Base-by-base conservation (phyloP, 2,329 filamentous ascomycete genomes). In the Phialophora tarda region DNA sequence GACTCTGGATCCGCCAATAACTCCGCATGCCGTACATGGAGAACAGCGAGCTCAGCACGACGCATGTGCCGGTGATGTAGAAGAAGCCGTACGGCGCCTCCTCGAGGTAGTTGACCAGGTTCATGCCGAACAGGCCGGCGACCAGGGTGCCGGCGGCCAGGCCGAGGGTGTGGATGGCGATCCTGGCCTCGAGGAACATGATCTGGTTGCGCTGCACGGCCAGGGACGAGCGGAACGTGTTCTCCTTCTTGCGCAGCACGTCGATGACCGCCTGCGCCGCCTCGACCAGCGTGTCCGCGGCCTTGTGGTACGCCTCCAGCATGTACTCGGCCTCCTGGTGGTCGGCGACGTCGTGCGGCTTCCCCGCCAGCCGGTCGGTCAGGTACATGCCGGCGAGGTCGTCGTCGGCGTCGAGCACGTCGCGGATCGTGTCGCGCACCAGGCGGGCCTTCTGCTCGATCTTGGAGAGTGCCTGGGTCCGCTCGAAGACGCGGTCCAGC, bases 261-360 rank as follows among this genome's bases (percentile, higher is more conserved):
- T 68, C 69, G 47, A 75, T 69, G 48, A 77, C 59, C 3, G 72
- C 71, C 5, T 61, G 64, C 1, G 74, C 68, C 1, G 74, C 74
- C 64, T 78, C 73, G 1, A 74, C 76, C 24, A 79, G 73, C 0
- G 74, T 69, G 53, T 78, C 77, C 7, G 72, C 73, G 4, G 74
- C 75, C 57, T 77, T 78, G 63, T 75, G 76, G 66, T 78, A 78
- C 14, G 77, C 76, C 53, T 79, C 77, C 2, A 78, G 70, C 51
- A 79, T 66, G 62, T 78, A 78, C 70, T 79, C 77, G 32, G 77
- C 77, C 55, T 77, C 75, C 62, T 76, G 76, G 44, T 79, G 77
- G 54, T 79, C 76, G 3, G 72, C 65, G 7, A 71, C 62, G 0
- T 58, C 63, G 67, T 78, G 77, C 3, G 73, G 73, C 6, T 69